Base-by-base conservation (phyloP, 2,329 filamentous ascomycete species). In the Lecanosticta acicola region DNA sequence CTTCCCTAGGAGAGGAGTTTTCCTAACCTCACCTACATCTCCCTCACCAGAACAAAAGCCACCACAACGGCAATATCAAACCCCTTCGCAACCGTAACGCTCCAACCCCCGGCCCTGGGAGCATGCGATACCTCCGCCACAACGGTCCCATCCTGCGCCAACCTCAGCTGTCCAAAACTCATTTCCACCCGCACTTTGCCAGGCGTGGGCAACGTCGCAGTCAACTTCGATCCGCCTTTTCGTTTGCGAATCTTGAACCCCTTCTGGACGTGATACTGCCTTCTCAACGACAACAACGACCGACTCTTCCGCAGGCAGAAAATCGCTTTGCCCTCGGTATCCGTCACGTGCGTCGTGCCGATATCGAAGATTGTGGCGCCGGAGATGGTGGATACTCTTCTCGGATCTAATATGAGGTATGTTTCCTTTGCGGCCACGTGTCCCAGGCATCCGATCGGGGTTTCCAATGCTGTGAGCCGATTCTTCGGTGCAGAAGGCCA, bases 231-330 rank as follows among this genome's bases (percentile, higher is more conserved):
- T n/a, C n/a, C 21, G 18, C 7, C 35, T 10, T 38, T 9, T 19
- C 20, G 10, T 9, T 11, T 19, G 35, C 14, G 17, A 7, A 19
- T 19, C 35, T 17, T 19, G 3, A 38, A 13, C n/a, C 17, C 3
- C n/a, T 19, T 38, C 8, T 19, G 11, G 13, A 19, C 35, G 17
- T 19, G 20, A 3, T 19, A 38, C 19, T 9, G n/a, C 35, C n/a
- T 38, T 38, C 19, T 16, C n/a, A 38, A 38, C 14, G 17, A 38
- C 35, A 19, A 19, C 17, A 38, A 38, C 14, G 17, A 38, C 35
- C 7, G 19, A 5, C n/a, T 19, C 35, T 38, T 17, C 20, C 17
- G n/a, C 20, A 38, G 14, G 7, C 14, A 9, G 5, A 17, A 9
- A 17, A 17, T n/a, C 13, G 35, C 14, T 13, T 19, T 38, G 13